Conservation (phyloP, 2,329 filamentous ascomycete genomes). For the Dendryphion nanum region DNA sequence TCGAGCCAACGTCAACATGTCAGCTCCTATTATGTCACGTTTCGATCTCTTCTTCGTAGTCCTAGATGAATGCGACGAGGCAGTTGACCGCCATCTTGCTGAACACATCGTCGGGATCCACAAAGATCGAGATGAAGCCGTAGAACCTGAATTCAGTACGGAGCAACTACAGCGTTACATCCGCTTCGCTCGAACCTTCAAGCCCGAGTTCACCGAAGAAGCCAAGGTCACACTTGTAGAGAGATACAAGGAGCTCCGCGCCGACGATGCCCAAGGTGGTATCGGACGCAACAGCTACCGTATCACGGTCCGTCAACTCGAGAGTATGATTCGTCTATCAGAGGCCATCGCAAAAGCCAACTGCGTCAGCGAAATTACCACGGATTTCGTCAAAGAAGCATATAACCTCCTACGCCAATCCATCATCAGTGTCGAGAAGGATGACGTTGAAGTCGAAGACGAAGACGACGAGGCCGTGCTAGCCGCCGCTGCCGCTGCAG, state of each 20-base stretch:
- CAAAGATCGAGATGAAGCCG: conserved; percentile 85
- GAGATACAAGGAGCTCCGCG: conserved; percentile 92
- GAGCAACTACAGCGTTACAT: conserved; percentile 97
- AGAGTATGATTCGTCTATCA: conserved; percentile 90
- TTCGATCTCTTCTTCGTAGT: conserved; percentile 99
- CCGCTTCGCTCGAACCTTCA: conserved; percentile 91
- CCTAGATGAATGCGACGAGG: conserved; percentile 92
- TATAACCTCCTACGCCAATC: conserved; percentile 88
- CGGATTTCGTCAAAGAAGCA: conserved; percentile 85
- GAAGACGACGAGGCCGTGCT: conserved; percentile 64
- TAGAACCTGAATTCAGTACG: conserved; percentile 90
- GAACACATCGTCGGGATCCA: conserved; percentile 94
- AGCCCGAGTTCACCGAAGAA: conserved; percentile 85
- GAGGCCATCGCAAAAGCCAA: conserved; percentile 99
- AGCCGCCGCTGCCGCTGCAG: conserved; percentile 47
- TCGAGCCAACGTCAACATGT: conserved; percentile 96
- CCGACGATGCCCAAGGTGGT: conserved; percentile 91
- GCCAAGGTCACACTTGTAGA: conserved; percentile 82
- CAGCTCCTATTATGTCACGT: conserved; percentile 97
- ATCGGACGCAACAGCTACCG: conserved; percentile 94
- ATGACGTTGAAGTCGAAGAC: conserved; percentile 92
- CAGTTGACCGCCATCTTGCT: conserved; percentile 84
- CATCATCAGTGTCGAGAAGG: conserved; percentile 97
- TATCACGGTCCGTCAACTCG: conserved; percentile 93
- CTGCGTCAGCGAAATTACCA: conserved; percentile 85